Percentiles rank a stretch among this genome's conserved stretches.
Conservation (phyloP, 352 stramenopile genomes). For the Phytophthora constricta region DNA sequence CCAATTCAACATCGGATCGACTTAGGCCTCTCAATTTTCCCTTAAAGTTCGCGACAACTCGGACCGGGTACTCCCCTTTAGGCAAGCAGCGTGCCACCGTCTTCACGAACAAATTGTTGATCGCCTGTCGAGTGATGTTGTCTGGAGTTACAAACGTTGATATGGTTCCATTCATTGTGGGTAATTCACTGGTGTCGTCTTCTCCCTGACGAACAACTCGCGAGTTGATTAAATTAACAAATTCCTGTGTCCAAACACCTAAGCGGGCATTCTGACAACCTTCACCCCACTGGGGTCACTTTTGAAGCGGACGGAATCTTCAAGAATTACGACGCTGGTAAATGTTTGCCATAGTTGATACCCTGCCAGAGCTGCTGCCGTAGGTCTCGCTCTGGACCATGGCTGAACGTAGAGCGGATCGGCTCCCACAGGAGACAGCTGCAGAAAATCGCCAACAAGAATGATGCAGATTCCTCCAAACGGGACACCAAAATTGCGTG, state of each 20-base stretch:
- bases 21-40: constrained; percentile 1
- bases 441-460: constrained; percentile 3
- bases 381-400: not conserved
- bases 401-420: constrained; percentile 6
- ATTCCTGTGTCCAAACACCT: constrained; percentile 26
- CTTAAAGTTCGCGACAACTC: constrained; percentile 12
- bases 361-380: not conserved
- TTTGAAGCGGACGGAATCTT: constrained; percentile 27
- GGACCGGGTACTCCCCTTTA: constrained; percentile 1
- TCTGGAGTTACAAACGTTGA: constrained; percentile 4
- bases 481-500: not conserved
- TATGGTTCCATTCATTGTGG: not conserved
- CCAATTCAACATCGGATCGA: not conserved
- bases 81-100: not conserved
- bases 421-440: constrained; percentile 5
- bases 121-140: constrained; percentile 1
- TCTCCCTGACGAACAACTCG: not conserved
- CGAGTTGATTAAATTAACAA: constrained; percentile 27
- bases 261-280: constrained; percentile 28
- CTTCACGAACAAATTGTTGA: constrained; percentile 5
- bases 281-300: constrained; percentile 32
- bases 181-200: not conserved
- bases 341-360: constrained; percentile 6
- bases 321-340: not conserved
- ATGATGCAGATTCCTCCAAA: constrained; percentile 9